Evolutionary conservation across 176 grass and related monocot genomes (phyloP), one percentile per base, ranked within the genome.

Genomic region (Rhynchospora tenuis): DNA sequence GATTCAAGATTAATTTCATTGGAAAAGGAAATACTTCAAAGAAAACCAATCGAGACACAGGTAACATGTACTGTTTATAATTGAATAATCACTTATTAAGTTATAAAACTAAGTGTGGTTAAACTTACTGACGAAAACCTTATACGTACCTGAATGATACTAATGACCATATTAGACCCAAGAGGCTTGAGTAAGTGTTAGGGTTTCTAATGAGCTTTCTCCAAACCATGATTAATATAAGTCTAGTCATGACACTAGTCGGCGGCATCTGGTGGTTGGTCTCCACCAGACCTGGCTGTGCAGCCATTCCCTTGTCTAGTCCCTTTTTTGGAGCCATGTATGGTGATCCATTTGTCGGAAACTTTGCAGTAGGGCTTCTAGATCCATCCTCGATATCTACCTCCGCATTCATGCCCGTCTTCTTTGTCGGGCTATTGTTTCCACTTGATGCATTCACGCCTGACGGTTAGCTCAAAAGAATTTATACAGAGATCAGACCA

Each of bases 211-310:
- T 99, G 70, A 99, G 96, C 89, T 99, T 99, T 77, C 96, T 87
- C 96, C 96, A 99, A 61, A 99, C 96, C 96, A 99, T 99, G 89
- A 99, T 99, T 71, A 99, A 84, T 81, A 99, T 99, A 61, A 99
- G 96, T 70, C 96, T 88, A 6, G 96, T 99, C 91, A 99, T 99
- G 33, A 99, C 96, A 84, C 96, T 95, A 24, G 96, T 73, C 51
- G 96, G 96, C 12, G 96, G 96, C 96, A 99, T 99, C 86, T 86
- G 89, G 89, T 95, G 96, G 59, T 80, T 87, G 19, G 86, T 84
- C 89, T 99, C 93, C 50, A 83, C 14, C 69, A 95, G 85, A 74
- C 91, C 96, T 14, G 73, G 73, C 24, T 76, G 73, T 14, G 89
- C 82, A 51, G 59, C 63, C 0, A 17, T 64, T 47, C 17, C 80